These are phyloP conservation scores for Nicotiana sylvestris DNA, from an alignment of 257 asterid species.

Conservation along the genomic window DNA sequence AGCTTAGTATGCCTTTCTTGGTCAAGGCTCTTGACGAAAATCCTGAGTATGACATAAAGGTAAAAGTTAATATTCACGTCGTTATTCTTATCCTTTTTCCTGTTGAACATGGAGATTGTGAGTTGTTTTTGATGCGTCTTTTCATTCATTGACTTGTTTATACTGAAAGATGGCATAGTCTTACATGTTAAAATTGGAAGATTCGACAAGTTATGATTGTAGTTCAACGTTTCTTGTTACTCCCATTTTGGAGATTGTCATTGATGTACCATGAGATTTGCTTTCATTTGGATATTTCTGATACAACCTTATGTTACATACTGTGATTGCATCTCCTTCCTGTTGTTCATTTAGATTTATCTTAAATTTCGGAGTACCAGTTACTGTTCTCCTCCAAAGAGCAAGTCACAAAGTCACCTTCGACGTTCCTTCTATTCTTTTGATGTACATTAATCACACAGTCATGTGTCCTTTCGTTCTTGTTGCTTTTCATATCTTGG, in stretches of 20 bases:
- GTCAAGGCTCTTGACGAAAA: slow-evolving; percentile 58
- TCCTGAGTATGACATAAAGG: slow-evolving; percentile 73
- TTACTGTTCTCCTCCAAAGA: background rate
- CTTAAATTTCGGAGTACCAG: background rate
- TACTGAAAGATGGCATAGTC: background rate
- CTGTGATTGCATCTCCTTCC: background rate
- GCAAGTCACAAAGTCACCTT: background rate
- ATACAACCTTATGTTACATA: background rate
- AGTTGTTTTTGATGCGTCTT: background rate
- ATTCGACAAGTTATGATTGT: background rate
- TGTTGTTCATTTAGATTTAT: background rate
- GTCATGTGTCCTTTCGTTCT: background rate
- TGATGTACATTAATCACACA: background rate
- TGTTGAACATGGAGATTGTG: background rate
- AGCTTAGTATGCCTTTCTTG: slow-evolving; percentile 65
- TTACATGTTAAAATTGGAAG: background rate
- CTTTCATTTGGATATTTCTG: background rate
- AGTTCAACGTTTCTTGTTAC: background rate
- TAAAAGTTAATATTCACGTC: slow-evolving; percentile 12
- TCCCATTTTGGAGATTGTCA: background rate
- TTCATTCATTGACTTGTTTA: background rate
- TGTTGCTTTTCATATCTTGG: background rate
- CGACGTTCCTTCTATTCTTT: background rate
- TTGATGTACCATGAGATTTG: background rate
- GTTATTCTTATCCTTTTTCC: background rate